These are phyloP conservation scores for Backusella liffmaniae DNA, from an alignment of 192 early-diverging fungal species.

Conservation along the genomic window DNA sequence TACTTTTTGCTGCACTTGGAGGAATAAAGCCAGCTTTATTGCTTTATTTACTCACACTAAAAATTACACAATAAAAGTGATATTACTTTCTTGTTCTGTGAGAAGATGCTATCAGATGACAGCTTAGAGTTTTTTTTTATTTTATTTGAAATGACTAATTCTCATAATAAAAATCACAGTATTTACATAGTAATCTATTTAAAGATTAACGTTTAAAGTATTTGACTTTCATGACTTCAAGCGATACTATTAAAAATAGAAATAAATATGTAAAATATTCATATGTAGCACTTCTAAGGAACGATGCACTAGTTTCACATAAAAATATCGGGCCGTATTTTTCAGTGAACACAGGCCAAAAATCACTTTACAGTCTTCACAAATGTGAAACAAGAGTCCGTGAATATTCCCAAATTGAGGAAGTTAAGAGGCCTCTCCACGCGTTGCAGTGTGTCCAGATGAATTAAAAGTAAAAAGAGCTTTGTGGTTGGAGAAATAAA, in stretches of 20 bases:
- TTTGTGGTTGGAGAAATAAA: neutral
- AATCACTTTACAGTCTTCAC: neutral
- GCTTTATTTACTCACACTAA: neutral
- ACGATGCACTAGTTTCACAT: neutral
- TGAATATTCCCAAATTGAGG: neutral
- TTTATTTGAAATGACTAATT: too few species aligned
- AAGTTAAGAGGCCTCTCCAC: neutral
- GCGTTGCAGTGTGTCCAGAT: neutral
- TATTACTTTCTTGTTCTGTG: too few species aligned
- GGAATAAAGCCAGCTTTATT: neutral
- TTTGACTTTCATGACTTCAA: too few species aligned
- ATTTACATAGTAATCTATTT: too few species aligned
- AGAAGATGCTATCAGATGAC: too few species aligned
- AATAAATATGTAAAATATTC: neutral
- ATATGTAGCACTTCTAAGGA: neutral
- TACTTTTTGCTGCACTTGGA: neutral
- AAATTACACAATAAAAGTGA: neutral
- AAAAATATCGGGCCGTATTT: neutral
- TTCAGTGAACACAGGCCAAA: neutral
- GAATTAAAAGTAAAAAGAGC: neutral
- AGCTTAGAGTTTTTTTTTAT: too few species aligned
- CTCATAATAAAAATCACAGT: too few species aligned
- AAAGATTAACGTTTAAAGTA: too few species aligned
- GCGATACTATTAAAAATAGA: neutral
- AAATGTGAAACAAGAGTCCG: neutral